Base-by-base conservation (phyloP, 768 basidiomycete species). In the Mycena maculata region DNA sequence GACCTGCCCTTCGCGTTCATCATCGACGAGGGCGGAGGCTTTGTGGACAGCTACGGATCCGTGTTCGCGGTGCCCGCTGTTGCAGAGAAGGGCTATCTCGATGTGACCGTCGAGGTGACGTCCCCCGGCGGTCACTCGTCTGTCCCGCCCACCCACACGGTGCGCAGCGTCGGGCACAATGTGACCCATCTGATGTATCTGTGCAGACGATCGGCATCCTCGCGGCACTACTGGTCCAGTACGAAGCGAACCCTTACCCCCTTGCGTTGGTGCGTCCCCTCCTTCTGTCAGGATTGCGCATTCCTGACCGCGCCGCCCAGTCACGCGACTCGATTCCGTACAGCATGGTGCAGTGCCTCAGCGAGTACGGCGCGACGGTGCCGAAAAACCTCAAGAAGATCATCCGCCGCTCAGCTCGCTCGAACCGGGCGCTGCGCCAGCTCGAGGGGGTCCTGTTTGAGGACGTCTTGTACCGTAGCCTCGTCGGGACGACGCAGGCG, bases 81-180 rank as follows among this genome's bases (percentile, higher is more conserved):
- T 18, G 81, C 80, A 0, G 88, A 88, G 72, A 88, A 87, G 73
- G 89, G 88, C n/a, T 81, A 77, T 31, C 48, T 85, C 11, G 75
- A 87, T 68, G 78, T 68, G 2, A 72, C 54, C 18, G 72, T 89
- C 16, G 79, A 83, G 36, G 82, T 72, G 15, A 68, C 76, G 33
- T 78, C 85, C 0, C 78, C 84, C 0, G 90, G 90, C 6, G 90
- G 90, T 0, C 90, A 91, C 72, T 89, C 89, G 1, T 86, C 88
- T 2, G 88, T 89, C 13, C 86, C 86, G 27, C 53, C 73, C 10
- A 2, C 4, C 13, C 54, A 22, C n/a, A 30, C 55, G 16, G 55
- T 57, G 12, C 4, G n/a, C n/a, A 12, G 3, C 20, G 10, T 5
- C 4, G 4, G 23, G 15, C 4, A 7, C 10, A 8, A 13, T 16